Conservation (phyloP, 2,329 filamentous ascomycete genomes). For the Trichoderma endophyticum region DNA sequence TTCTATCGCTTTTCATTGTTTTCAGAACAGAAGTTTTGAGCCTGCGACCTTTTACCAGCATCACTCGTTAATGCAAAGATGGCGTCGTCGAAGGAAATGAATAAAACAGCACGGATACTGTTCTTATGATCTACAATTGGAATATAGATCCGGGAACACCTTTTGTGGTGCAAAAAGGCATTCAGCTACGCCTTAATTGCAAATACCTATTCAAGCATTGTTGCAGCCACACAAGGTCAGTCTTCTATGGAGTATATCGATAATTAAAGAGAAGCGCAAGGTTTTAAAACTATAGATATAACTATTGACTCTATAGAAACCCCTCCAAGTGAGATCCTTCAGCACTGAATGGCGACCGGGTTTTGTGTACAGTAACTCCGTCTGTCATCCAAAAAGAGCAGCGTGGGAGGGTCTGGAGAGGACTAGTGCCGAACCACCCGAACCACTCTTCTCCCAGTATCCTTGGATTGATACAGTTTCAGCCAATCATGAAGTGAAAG, state of each 20-base stretch:
- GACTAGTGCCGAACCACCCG: too few species aligned
- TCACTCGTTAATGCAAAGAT: too few species aligned
- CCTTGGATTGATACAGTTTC: background rate
- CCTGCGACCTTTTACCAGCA: too few species aligned
- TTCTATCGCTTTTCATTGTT: background rate
- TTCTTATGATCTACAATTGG: background rate
- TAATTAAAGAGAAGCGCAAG: background rate
- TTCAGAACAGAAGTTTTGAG: too few species aligned
- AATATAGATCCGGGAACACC: background rate
- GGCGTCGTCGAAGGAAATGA: too few species aligned
- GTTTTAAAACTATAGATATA: background rate
- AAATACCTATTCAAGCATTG: background rate
- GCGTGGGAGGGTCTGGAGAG: too few species aligned
- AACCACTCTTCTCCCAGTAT: too few species aligned
- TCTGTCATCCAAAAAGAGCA: too few species aligned
- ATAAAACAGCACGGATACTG: background rate
- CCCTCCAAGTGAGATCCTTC: background rate
- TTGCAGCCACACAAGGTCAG: background rate
- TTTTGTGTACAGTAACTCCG: background rate
- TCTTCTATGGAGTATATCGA: background rate
- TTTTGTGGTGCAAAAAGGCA: background rate
- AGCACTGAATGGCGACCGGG: background rate
- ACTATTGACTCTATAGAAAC: background rate
- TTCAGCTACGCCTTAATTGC: background rate
- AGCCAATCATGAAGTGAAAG: background rate